Evolutionary conservation across 208 protist species (phyloP).

Genomic region (Herpetomonas samuelpessoai): DNA sequence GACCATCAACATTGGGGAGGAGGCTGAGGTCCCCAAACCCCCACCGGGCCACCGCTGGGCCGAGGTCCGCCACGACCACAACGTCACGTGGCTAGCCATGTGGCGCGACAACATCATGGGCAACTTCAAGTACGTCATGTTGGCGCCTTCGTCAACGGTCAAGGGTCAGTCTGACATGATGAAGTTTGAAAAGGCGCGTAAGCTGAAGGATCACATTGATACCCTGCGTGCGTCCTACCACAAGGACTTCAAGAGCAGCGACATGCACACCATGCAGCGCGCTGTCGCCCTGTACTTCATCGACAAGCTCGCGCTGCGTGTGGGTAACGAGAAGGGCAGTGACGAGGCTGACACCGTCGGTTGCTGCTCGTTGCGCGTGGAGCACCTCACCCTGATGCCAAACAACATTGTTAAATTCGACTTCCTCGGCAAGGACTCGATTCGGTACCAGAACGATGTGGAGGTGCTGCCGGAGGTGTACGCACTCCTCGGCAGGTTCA

Average conservation of each 20-base stretch:
- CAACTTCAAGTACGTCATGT: conserved; percentile 97
- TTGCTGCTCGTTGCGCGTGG: conserved; percentile 98
- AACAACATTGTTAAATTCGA: conserved; percentile 92
- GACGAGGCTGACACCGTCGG: conserved; percentile 98
- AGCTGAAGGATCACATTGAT: conserved; percentile 94
- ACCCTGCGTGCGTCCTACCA: conserved; percentile 93
- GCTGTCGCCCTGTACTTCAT: conserved; percentile 98
- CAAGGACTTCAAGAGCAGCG: conserved; percentile 73
- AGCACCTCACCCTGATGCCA: conserved; percentile 92
- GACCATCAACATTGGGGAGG: conserved; percentile 97
- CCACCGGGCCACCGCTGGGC: conserved; percentile 95
- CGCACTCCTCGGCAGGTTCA: conserved; percentile 90
- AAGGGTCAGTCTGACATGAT: conserved; percentile 96
- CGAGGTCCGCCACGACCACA: conserved; percentile 93
- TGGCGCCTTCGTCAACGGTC: conserved; percentile 92
- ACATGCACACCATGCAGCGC: conserved; percentile 82
- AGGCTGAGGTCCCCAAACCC: conserved; percentile 78
- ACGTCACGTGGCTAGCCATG: conserved; percentile 97
- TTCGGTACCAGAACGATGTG: conserved; percentile 94
- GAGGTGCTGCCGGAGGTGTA: conserved; percentile 91
- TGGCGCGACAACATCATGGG: conserved; percentile 96
- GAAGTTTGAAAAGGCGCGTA: conserved; percentile 98
- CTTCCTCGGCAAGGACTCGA: conserved; percentile 99
- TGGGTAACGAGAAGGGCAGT: conserved; percentile 98
- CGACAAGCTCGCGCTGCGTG: conserved; percentile 98